phyloP scores from a whole-genome alignment of 2,329 filamentous ascomycete species.

The Colletotrichum tabaci region DNA sequence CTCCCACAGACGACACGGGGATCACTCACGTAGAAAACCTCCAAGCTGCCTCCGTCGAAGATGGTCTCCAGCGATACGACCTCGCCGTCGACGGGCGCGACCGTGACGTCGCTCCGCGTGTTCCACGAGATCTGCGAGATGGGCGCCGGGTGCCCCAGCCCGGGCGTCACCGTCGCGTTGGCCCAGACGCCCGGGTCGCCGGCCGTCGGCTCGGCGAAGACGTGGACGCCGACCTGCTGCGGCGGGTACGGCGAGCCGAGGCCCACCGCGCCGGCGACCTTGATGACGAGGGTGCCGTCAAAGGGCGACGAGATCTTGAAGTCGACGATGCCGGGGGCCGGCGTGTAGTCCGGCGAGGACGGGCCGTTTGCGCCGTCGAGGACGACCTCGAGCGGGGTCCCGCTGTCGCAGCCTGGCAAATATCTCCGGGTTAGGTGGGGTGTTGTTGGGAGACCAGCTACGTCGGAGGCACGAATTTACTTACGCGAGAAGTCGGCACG shows the following conservation, averaged over 20 bases:
- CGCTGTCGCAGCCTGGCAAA: conserved; percentile 10
- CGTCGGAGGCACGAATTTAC: neutral
- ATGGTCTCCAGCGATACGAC: conserved; percentile 9
- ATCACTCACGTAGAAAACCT: conserved; percentile 18
- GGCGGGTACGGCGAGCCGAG: conserved; percentile 22
- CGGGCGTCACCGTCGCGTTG: conserved; percentile 22
- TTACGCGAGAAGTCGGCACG: conserved; percentile 27
- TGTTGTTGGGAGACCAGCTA: neutral
- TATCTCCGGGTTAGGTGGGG: too few relatives aligned
- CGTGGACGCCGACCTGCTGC: conserved; percentile 17
- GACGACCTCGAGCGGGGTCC: conserved; percentile 16
- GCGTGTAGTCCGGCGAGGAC: neutral
- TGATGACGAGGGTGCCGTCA: conserved; percentile 12
- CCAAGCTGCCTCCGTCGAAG: conserved; percentile 16
- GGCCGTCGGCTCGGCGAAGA: neutral
- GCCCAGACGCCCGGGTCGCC: conserved; percentile 21
- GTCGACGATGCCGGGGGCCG: conserved; percentile 8
- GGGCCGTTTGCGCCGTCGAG: neutral
- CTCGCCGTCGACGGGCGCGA: neutral
- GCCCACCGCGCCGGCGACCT: conserved; percentile 18
- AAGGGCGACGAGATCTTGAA: conserved; percentile 21
- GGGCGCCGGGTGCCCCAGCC: neutral
- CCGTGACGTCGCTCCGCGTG: neutral
- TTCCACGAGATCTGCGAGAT: conserved; percentile 12
- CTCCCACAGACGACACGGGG: too few relatives aligned